Base-by-base conservation (phyloP, 2,329 filamentous ascomycete species). In the Aspergillus puulaauensis region DNA sequence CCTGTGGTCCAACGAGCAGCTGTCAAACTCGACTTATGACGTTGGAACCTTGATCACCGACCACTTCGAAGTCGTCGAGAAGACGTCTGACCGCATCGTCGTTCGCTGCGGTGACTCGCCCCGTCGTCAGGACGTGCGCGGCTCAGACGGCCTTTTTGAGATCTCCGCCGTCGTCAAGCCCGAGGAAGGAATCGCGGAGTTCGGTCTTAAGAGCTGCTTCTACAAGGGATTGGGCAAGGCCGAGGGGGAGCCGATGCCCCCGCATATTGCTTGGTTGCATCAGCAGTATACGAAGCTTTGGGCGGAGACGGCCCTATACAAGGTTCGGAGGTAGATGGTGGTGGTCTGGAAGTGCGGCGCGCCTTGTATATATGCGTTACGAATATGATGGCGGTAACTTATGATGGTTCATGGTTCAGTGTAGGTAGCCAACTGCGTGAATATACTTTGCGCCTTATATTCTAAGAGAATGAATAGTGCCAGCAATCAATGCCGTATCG, bases 1-100 rank as follows among this genome's bases (percentile, higher is more conserved):
- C 61, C 80, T 90, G 1, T 90, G 88, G 86, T 79, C 81, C 2
- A 75, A 70, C 3, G 72, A 80, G 11, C 79, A 86, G 52, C 80
- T 90, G 2, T 70, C 78, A 6, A 64, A 73, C n/a, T 84, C 79
- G 57, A 78, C 64, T 9, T 90, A 90, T 68, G 81, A 86, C 19
- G 77, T 81, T 40, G 87, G 87, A 35, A 88, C 87, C 1, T 69
- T 79, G 41, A 82, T 90, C 57, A 88, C 85, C 3, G 86, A 90
- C 68, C 88, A 90, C 71, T 90, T 90, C 67, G 86, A 90, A 70
- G 86, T 90, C 0, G 76, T 90, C 1, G 83, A 86, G 53, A 87
- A 87, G 73, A 86, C 83, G 0, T 76, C 82, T 0, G 80, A 79
- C 6, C 77, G 80, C 11, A 86, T 90, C 58, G 79, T 85, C 1